These are phyloP conservation scores for Cucumis cinereus DNA, from an alignment of 306 rosid species.

Conservation along the genomic window DNA sequence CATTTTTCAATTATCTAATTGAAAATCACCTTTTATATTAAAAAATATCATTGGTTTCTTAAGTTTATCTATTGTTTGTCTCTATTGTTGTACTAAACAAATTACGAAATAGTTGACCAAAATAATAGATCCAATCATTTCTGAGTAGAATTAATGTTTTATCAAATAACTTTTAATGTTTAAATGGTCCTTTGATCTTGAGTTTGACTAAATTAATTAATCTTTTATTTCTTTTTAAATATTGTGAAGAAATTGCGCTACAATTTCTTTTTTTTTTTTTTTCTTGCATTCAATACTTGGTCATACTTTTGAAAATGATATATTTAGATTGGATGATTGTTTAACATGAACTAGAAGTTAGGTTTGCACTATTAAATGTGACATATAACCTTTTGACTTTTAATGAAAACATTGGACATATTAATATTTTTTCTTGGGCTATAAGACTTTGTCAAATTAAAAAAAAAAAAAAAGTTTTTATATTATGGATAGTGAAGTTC, in stretches of 20 bases:
- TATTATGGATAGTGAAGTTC: no score
- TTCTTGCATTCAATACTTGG: background rate
- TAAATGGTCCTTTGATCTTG: background rate
- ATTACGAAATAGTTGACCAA: no score
- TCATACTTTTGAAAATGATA: slow-evolving; percentile 3
- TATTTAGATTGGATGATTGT: background rate
- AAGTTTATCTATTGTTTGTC: no score
- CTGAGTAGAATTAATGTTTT: background rate
- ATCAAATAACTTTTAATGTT: background rate
- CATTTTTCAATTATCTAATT: no score
- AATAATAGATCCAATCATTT: no score
- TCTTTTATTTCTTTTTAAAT: background rate
- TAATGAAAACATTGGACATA: background rate
- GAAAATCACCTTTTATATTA: no score
- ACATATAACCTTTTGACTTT: background rate
- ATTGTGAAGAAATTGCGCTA: background rate
- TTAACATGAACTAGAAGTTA: background rate
- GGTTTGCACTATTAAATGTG: background rate
- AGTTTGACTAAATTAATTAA: background rate
- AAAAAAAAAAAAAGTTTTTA: no score
- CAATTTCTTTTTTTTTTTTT: background rate
- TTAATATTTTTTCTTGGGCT: no score
- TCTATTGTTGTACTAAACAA: no score
- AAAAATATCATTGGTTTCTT: no score
- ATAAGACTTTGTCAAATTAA: background rate